phyloP scores from a whole-genome alignment of 2,329 filamentous ascomycete species.

The Chalaropsis ovoidea region DNA sequence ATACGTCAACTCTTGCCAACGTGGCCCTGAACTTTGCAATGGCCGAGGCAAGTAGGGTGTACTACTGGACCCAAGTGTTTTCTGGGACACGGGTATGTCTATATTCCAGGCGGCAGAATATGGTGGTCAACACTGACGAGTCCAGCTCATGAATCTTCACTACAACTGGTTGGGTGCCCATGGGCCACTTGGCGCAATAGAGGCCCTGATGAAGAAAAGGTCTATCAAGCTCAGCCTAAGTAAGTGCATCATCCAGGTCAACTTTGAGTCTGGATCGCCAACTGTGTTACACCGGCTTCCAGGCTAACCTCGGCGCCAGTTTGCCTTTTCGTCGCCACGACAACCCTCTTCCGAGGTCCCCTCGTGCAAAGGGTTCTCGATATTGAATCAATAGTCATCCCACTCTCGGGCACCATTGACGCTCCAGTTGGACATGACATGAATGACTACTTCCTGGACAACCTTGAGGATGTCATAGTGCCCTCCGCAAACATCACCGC shows the following conservation, averaged over 20 bases:
- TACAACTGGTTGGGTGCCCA: not conserved
- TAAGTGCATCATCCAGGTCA: not conserved
- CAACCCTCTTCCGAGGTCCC: not conserved
- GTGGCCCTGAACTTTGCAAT: not conserved
- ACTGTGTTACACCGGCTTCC: not conserved
- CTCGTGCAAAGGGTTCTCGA: conserved; percentile 1
- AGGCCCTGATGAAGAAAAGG: not conserved
- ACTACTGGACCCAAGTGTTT: not conserved
- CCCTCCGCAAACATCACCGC: not conserved
- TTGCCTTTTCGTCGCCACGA: not conserved
- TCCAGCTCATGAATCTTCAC: not conserved
- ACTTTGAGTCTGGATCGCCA: too few relatives aligned
- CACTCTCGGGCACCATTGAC: not conserved
- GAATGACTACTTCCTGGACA: not conserved
- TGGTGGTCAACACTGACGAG: not conserved
- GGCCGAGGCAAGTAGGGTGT: not conserved
- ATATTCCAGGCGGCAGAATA: not conserved
- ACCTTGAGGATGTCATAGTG: not conserved
- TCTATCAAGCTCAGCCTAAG: not conserved
- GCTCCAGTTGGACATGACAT: not conserved
- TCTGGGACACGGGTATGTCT: not conserved
- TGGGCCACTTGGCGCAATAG: not conserved
- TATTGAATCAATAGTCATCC: not conserved
- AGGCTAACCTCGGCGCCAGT: not conserved
- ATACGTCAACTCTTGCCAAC: conserved; percentile 1